Conservation (phyloP, 768 basidiomycete genomes). For the Antrodiella citrinella region DNA sequence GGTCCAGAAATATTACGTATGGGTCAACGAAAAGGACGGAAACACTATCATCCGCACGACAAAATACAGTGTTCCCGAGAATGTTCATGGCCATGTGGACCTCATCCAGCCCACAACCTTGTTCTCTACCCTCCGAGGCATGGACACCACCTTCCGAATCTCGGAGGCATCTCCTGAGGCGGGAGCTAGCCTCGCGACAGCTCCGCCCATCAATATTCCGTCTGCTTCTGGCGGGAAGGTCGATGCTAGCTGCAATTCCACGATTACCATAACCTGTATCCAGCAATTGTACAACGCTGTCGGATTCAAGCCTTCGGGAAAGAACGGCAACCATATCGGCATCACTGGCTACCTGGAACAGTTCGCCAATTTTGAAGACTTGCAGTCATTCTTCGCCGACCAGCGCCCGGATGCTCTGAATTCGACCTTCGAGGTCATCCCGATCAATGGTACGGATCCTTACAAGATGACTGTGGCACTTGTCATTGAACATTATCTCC, state of each 20-base stretch:
- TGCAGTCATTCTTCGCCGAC: conserved; percentile 24
- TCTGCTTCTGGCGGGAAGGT: conserved; percentile 21
- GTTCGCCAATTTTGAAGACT: conserved; percentile 24
- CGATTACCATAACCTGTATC: conserved; percentile 26
- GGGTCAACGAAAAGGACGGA: conserved; percentile 44
- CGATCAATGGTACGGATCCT: conserved; percentile 41
- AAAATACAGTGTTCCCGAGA: conserved; percentile 54
- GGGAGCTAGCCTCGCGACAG: background rate
- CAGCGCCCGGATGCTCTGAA: conserved; percentile 24
- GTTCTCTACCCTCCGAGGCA: conserved; percentile 42
- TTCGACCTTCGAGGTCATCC: conserved; percentile 43
- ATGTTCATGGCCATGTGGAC: conserved; percentile 54
- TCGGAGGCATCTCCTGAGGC: conserved; percentile 5
- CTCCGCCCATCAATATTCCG: conserved; percentile 23
- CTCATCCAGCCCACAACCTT: conserved; percentile 67
- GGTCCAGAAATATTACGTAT: conserved; percentile 54
- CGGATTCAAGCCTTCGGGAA: conserved; percentile 18
- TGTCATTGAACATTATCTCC: background rate
- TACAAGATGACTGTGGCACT: conserved; percentile 9
- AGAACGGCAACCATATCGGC: conserved; percentile 24
- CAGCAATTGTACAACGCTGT: conserved; percentile 26
- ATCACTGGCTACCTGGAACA: conserved; percentile 29
- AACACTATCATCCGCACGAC: conserved; percentile 58
- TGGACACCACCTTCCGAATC: conserved; percentile 31
- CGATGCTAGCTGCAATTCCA: conserved; percentile 23